A percentile compares a stretch with the other conserved stretches of the same genome.
Evolutionary conservation across 129 eudicot species (phyloP).

Genomic region (Artemisia annua): DNA sequence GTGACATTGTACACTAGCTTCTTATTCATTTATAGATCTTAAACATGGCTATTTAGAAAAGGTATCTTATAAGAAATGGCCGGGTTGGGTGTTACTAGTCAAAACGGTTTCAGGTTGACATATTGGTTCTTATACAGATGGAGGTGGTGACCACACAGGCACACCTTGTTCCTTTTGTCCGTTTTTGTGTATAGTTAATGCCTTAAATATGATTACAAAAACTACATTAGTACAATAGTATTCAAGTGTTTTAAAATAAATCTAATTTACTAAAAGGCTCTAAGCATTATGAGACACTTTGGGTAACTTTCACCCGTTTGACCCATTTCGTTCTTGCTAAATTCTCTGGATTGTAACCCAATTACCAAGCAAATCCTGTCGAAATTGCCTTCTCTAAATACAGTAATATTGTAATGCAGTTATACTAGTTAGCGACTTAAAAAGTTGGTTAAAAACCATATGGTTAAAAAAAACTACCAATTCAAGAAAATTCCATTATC

Average conservation of each 20-base stretch:
- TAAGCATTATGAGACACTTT: not conserved
- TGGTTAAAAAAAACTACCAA: slow-evolving; percentile 25
- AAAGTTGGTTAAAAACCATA: slow-evolving; percentile 16
- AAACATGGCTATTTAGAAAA: not conserved
- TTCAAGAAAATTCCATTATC: slow-evolving; percentile 23
- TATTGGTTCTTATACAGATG: not conserved
- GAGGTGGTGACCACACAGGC: no score
- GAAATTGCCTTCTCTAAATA: not conserved
- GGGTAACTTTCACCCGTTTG: not conserved
- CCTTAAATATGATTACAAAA: not conserved
- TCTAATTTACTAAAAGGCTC: not conserved
- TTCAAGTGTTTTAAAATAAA: not conserved
- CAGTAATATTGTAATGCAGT: not conserved
- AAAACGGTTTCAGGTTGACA: not conserved
- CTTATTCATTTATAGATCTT: no score
- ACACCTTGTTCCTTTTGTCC: not conserved
- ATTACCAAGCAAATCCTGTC: not conserved
- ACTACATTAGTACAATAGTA: not conserved
- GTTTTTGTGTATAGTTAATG: not conserved
- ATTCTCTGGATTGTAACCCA: not conserved
- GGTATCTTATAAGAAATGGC: not conserved
- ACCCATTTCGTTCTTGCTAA: not conserved
- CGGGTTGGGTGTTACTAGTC: not conserved
- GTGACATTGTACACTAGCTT: slow-evolving; percentile 17
- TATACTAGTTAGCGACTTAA: slow-evolving; percentile 22